phyloP scores from a whole-genome alignment of 139 green algal species.

The Medakamo hakoo region DNA sequence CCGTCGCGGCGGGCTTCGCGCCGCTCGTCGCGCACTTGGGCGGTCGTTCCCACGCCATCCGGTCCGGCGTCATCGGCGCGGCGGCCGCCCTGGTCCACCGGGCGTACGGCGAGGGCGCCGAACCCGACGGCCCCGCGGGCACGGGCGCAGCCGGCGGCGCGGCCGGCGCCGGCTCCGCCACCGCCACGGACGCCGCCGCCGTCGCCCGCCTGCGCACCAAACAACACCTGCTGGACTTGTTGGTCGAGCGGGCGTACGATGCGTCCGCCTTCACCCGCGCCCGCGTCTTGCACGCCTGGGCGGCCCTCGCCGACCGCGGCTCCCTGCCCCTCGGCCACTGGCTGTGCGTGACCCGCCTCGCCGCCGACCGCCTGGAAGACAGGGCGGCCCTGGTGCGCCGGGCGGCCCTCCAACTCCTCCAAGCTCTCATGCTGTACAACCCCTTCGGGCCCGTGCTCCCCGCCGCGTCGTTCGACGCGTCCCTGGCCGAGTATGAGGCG shows the following conservation, averaged over 20 bases:
- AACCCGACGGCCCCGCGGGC: not conserved
- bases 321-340: constrained; percentile 41
- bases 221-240: constrained; percentile 52
- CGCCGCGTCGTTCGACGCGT: constrained; percentile 13
- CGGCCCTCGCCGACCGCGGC: constrained; percentile 39
- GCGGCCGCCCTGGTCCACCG: constrained; percentile 31
- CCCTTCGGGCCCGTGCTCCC: constrained; percentile 50
- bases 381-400: constrained; percentile 55
- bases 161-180: too few relatives aligned
- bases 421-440: constrained; percentile 49
- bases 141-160: not conserved
- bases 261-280: constrained; percentile 40
- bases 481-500: constrained; percentile 15
- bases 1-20: constrained; percentile 21
- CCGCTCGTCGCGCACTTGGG: constrained; percentile 52
- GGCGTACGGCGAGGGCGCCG: constrained; percentile 12
- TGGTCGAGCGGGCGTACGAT: constrained; percentile 49
- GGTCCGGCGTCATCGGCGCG: constrained; percentile 44
- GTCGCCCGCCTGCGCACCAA: constrained; percentile 43
- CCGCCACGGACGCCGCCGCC: constrained; percentile 6
- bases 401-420: constrained; percentile 54
- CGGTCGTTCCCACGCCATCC: constrained; percentile 48
- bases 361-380: constrained; percentile 61
- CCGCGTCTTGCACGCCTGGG: constrained; percentile 52
- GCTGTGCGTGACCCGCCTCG: constrained; percentile 44